A percentile compares a stretch with the other conserved stretches of the same genome.
phyloP scores from a whole-genome alignment of 495 filamentous ascomycete genomes.

The Penicillium malachiteum region DNA sequence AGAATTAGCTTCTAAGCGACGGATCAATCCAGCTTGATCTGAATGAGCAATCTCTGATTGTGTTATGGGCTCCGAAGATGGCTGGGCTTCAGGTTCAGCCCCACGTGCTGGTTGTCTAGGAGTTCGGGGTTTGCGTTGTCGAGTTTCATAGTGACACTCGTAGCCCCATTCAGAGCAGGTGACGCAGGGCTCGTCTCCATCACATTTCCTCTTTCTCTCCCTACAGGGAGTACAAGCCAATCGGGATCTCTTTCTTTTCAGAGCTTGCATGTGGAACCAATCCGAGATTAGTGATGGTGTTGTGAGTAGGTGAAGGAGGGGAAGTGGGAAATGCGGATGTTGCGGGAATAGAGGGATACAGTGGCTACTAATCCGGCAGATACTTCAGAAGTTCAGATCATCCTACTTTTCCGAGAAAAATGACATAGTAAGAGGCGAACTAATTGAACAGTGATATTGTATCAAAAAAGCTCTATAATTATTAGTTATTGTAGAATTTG shows the following conservation, averaged over 20 bases:
- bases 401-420: no score
- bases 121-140: constrained; percentile 8
- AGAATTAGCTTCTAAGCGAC: constrained; percentile 47
- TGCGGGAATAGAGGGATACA: constrained; percentile 4
- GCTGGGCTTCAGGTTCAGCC: background rate
- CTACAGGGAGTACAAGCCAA: constrained; percentile 50
- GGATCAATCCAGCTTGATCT: constrained; percentile 27
- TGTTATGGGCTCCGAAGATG: background rate
- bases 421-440: no score
- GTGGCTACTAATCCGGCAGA: background rate
- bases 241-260: constrained; percentile 34
- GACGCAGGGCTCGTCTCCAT: constrained; percentile 41
- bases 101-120: background rate
- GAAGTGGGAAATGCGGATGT: constrained; percentile 13
- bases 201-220: constrained; percentile 50
- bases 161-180: constrained; percentile 50
- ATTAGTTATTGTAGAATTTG: background rate
- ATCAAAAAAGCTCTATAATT: background rate
- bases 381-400: no score
- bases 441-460: background rate
- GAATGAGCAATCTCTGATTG: constrained; percentile 10
- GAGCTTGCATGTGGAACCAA: background rate
- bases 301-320: background rate
- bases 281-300: background rate
- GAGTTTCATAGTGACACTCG: constrained; percentile 38